Evolutionary conservation across 176 grass and related monocot genomes (phyloP), one percentile per base, ranked within the genome.

Genomic region (Microstegium vimineum): DNA sequence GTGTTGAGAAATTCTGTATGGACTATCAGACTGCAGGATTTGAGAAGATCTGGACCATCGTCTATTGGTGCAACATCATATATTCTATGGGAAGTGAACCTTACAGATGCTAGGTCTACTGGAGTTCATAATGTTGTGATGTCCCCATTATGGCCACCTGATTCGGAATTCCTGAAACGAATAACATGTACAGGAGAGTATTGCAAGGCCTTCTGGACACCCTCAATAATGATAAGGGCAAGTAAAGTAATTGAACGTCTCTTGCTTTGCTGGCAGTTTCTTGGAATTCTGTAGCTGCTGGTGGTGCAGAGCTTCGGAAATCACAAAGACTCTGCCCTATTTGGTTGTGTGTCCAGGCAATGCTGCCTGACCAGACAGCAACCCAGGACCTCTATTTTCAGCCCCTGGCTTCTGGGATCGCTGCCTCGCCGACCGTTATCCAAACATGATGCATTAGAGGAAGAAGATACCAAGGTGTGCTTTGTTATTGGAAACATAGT

Each of bases 131-230:
- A 75, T 31, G 75, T 66, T 62, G 81, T 83, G 79, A 64, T 93
- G 79, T 92, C 92, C 20, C 82, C 86, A 88, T 69, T 94, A 75
- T 81, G 62, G 7, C 28, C 87, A 84, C 80, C 94, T 86, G 95
- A 98, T 93, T 37, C 88, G 38, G 95, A 94, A 33, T 88, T 98
- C 83, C 73, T 93, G 45, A 98, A 81, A 94, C 94, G 82, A 84
- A 93, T 88, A 71, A 69, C 57, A 77, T 90, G 80, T 94, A 98
- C 82, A 91, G 88, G 74, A 90, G 95, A 81, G 82, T 92, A 75
- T 84, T 98, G 69, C 76, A 72, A 68, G 72, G 84, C 88, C 81
- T 91, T 73, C 83, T 98, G 22, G 56, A 87, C 6, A 84, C 4
- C 37, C 41, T 40, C 38, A 28, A 63, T 56, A 20, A 36, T 23